phyloP scores from a whole-genome alignment of 2,329 filamentous ascomycete genomes.

The Fusarium liriodendri region DNA sequence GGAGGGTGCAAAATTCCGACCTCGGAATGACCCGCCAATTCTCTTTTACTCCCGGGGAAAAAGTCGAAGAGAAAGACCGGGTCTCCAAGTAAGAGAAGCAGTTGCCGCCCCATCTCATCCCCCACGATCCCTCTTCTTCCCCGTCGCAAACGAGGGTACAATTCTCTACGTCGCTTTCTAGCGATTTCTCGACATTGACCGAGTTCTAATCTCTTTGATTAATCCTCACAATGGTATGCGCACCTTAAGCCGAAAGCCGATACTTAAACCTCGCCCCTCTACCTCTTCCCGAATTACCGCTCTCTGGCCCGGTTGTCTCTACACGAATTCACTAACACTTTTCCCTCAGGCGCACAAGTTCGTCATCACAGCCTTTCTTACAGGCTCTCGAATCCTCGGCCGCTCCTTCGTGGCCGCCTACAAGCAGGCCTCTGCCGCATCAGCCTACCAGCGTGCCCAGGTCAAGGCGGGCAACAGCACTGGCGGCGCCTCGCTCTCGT shows the following conservation, averaged over 20 bases:
- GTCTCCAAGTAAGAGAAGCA: conserved; percentile 27
- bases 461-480: conserved; percentile 68
- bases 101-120: conserved; percentile 7
- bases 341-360: conserved; percentile 83
- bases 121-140: conserved; percentile 36
- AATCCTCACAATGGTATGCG: conserved; percentile 46
- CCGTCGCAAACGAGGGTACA: conserved; percentile 41
- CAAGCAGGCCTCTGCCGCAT: conserved; percentile 91
- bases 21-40: conserved; percentile 43
- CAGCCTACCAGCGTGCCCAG: conserved; percentile 81
- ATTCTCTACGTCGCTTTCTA: conserved; percentile 37
- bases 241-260: conserved; percentile 7
- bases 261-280: conserved; percentile 18
- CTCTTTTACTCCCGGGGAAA: conserved; percentile 37
- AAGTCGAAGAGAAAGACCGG: conserved; percentile 35
- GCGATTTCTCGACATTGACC: conserved; percentile 20
- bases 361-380: conserved; percentile 90
- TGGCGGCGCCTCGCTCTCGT: conserved; percentile 66
- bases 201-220: not conserved
- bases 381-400: conserved; percentile 90
- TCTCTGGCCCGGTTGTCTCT: not conserved
- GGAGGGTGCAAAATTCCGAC: conserved; percentile 46
- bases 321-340: conserved; percentile 29
- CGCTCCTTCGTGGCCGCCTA: conserved; percentile 95
- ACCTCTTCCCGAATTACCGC: conserved; percentile 19